These are phyloP conservation scores for Sabuloglossum arenarium DNA, from an alignment of 495 filamentous ascomycete genomes.

Conservation along the genomic window DNA sequence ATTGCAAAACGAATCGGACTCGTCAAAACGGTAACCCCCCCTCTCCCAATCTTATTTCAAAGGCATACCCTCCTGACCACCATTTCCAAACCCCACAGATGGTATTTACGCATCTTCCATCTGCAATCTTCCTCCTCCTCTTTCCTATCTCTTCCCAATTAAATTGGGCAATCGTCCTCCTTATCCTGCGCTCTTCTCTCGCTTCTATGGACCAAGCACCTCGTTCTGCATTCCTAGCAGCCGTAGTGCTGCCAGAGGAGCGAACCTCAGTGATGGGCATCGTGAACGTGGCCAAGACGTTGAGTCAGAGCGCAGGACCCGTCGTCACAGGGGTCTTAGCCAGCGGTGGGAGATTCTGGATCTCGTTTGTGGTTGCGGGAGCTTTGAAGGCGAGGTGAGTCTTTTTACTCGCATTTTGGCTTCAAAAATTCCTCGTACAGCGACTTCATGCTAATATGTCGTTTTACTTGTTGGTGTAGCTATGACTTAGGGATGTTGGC, in stretches of 20 bases:
- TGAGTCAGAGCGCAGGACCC: conserved; percentile 40
- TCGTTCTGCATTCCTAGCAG: conserved; percentile 56
- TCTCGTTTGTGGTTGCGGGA: conserved; percentile 53
- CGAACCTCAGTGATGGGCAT: conserved; percentile 61
- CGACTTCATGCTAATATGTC: background rate
- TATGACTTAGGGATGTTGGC: conserved; percentile 4
- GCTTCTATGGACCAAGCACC: conserved; percentile 73
- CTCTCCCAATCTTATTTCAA: background rate
- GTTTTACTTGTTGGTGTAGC: background rate
- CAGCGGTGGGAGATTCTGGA: conserved; percentile 37
- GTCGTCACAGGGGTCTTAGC: conserved; percentile 50
- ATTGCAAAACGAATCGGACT: conserved; percentile 59
- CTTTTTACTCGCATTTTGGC: background rate
- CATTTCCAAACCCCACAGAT: conserved; percentile 24
- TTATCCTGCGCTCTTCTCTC: conserved; percentile 47
- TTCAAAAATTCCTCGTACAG: background rate
- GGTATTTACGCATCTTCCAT: conserved; percentile 72
- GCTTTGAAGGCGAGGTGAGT: conserved; percentile 29
- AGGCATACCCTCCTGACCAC: background rate
- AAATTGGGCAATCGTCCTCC: conserved; percentile 34
- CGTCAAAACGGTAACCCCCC: conserved; percentile 25
- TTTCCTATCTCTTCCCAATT: conserved; percentile 39
- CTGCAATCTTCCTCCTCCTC: conserved; percentile 46
- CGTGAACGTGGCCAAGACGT: conserved; percentile 46
- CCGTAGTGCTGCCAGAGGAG: conserved; percentile 46